Evolutionary conservation across 129 eudicot species (phyloP).

Genomic region (Pittosporum tobira): DNA sequence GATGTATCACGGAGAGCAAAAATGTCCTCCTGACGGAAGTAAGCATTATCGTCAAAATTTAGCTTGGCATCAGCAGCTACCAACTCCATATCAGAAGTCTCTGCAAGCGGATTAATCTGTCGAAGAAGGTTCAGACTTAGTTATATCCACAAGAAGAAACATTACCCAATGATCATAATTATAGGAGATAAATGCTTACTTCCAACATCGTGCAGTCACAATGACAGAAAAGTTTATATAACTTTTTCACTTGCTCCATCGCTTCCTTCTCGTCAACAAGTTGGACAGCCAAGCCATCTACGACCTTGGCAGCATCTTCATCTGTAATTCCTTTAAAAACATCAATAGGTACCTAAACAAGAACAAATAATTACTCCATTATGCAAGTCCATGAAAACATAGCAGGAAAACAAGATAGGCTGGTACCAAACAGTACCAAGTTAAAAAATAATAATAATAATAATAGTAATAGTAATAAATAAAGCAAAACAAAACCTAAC

Average conservation of each 20-base stretch:
- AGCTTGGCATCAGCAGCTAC: constrained; percentile 98
- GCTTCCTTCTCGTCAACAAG: constrained; percentile 73
- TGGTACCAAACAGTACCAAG: neutral
- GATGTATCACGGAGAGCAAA: constrained; percentile 92
- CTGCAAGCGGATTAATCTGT: constrained; percentile 95
- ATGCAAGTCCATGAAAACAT: constrained; percentile 6
- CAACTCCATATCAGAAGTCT: constrained; percentile 76
- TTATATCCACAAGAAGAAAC: neutral
- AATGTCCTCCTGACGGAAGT: constrained; percentile 80
- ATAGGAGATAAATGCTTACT: constrained; percentile 26
- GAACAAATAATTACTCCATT: neutral
- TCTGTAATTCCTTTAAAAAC: constrained; percentile 94
- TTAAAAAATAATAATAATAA: too few relatives aligned
- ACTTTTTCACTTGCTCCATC: constrained; percentile 92
- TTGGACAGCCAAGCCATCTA: constrained; percentile 86
- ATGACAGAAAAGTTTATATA: constrained; percentile 82
- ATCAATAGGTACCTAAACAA: constrained; percentile 78
- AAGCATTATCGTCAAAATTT: constrained; percentile 94
- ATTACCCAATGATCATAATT: neutral
- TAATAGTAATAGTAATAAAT: too few relatives aligned
- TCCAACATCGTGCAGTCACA: constrained; percentile 84
- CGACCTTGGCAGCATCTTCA: constrained; percentile 98
- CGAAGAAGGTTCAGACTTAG: constrained; percentile 11
- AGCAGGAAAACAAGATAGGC: neutral
- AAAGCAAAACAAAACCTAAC: constrained; percentile 20